Base-by-base conservation (phyloP, 2,329 filamentous ascomycete genomes). In the Macrophomina phaseolina region DNA sequence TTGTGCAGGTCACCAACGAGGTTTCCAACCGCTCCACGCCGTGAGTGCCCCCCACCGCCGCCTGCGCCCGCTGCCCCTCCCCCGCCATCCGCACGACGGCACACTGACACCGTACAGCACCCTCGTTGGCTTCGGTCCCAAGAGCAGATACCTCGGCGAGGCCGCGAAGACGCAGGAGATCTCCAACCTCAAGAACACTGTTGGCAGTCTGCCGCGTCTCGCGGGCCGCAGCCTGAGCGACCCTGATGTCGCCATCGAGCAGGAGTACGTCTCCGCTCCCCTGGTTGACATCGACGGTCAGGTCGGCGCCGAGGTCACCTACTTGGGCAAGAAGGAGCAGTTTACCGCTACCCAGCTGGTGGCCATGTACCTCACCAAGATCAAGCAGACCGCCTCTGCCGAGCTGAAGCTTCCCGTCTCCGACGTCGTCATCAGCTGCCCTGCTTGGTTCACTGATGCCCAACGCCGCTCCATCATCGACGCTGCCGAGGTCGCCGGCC, bases 171-270 rank as follows among this genome's bases (percentile, higher is more conserved):
- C 94, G 73, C 94, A 97, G 84, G 95, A 99, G 84, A 96, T 97
- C 79, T 97, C 94, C 77, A 99, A 99, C 86, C 89, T 98, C 77
- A 99, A 98, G 86, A 99, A 99, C 87, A 99, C 95, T 73, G 92
- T 99, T 83, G 86, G 89, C 80, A 94, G 89, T 72, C 87, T 99
- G 76, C 97, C 97, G 85, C 92, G 95, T 76, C 90, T 99, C 74
- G 91, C 91, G 77, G 95, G 95, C 77, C 93, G 95, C 78, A 85
- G 87, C 70, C 87, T 94, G 82, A 90, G 86, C 79, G 95, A 99
- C 78, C 93, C 95, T 78, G 95, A 99, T 86, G 86, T 97, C 70
- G 87, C 93, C 82, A 87, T 95, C 77, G 95, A 99, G 87, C 91
- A 97, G 83, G 87, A 97, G 77, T 97, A 89, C 81, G 89, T 96